Evolutionary conservation across 2,329 filamentous ascomycete genomes (phyloP).

Genomic region (Colletotrichum tamarilloi): DNA sequence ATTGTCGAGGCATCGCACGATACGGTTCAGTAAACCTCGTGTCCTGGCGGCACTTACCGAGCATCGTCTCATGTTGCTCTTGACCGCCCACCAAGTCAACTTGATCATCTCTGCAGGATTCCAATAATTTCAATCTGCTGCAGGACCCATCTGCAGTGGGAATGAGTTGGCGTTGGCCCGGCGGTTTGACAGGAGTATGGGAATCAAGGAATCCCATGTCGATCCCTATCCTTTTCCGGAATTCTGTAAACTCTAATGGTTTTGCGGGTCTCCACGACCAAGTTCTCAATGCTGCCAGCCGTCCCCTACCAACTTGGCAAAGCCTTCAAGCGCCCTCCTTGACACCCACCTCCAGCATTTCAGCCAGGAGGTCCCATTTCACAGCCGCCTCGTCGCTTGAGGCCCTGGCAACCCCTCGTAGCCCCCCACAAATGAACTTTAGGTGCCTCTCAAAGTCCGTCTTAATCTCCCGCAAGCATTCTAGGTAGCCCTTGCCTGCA

Average conservation of each 20-base stretch:
- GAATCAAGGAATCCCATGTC: constrained; percentile 35
- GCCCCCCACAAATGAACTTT: constrained; percentile 76
- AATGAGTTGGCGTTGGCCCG: constrained; percentile 8
- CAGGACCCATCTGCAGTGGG: constrained; percentile 18
- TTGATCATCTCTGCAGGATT: constrained; percentile 21
- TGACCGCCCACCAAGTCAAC: constrained; percentile 2
- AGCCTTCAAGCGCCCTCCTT: constrained; percentile 25
- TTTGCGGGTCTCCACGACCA: constrained; percentile 32
- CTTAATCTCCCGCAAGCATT: constrained; percentile 67
- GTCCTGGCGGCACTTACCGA: constrained; percentile 7
- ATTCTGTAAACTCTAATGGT: constrained; percentile 26
- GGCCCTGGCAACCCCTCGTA: constrained; percentile 80
- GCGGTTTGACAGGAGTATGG: constrained; percentile 18
- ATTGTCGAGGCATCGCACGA: constrained; percentile 6
- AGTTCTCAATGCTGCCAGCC: constrained; percentile 15
- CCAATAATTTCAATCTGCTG: constrained; percentile 23
- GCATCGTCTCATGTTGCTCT: not conserved
- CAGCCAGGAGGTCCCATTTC: constrained; percentile 84
- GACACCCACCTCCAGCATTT: constrained; percentile 75
- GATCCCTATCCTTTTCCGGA: constrained; percentile 25
- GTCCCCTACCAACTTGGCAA: not conserved
- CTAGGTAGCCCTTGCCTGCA: constrained; percentile 55
- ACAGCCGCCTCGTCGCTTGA: constrained; percentile 69
- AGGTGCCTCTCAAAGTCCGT: constrained; percentile 73
- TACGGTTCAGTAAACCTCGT: not conserved